These are phyloP conservation scores for Hansenula lynferdii DNA, from an alignment of 1,139 yeast genomes.

Conservation along the genomic window DNA sequence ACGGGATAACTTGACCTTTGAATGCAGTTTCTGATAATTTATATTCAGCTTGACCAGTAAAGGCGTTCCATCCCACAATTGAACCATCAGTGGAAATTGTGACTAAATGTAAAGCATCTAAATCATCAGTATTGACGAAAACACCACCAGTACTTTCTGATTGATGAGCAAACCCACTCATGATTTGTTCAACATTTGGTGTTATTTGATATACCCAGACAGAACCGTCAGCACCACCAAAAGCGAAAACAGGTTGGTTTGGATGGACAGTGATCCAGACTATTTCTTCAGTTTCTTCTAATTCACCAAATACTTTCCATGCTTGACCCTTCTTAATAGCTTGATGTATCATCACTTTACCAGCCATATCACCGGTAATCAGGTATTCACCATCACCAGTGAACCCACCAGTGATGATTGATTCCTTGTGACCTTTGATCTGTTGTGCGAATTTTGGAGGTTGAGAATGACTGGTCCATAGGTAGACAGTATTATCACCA, in stretches of 20 bases:
- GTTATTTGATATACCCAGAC: slow-evolving; percentile 87
- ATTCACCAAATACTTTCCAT: slow-evolving; percentile 68
- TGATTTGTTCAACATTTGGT: slow-evolving; percentile 57
- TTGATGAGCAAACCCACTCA: slow-evolving; percentile 80
- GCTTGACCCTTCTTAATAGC: slow-evolving; percentile 71
- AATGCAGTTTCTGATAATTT: slow-evolving; percentile 62
- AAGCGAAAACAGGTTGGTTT: slow-evolving; percentile 74
- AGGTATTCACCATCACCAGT: slow-evolving; percentile 76
- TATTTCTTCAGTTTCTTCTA: slow-evolving; percentile 85
- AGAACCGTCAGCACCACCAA: slow-evolving; percentile 89
- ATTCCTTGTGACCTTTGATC: slow-evolving; percentile 76
- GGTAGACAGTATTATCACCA: slow-evolving; percentile 79
- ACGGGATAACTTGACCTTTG: slow-evolving; percentile 74
- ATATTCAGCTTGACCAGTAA: slow-evolving; percentile 60
- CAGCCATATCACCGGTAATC: slow-evolving; percentile 93
- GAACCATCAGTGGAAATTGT: slow-evolving; percentile 89
- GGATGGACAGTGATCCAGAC: slow-evolving; percentile 83
- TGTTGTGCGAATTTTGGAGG: slow-evolving; percentile 79
- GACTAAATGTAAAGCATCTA: slow-evolving; percentile 58
- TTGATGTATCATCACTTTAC: slow-evolving; percentile 72
- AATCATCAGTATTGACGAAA: slow-evolving; percentile 61
- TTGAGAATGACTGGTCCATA: slow-evolving; percentile 88
- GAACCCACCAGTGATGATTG: slow-evolving; percentile 81
- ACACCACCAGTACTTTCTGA: slow-evolving; percentile 74
- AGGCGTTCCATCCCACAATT: slow-evolving; percentile 87